These are phyloP conservation scores for Globisporangium takayamanum DNA, from an alignment of 352 stramenopile genomes.

Conservation along the genomic window DNA sequence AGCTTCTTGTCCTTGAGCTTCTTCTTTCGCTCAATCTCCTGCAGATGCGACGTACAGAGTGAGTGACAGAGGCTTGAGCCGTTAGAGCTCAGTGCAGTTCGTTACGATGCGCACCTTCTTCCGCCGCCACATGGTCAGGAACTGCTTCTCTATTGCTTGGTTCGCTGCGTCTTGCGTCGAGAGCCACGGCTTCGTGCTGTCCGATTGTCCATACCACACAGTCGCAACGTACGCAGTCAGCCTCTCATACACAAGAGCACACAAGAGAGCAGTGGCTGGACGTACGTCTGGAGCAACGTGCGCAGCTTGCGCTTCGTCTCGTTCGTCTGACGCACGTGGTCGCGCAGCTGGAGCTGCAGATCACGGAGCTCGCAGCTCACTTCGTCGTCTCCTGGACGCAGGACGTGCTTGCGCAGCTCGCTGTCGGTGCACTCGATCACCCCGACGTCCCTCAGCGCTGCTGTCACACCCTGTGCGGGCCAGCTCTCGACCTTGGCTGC, in stretches of 20 bases:
- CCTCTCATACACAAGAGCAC: too few species aligned
- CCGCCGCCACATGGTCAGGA: conserved; percentile 49
- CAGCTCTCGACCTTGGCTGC: conserved; percentile 11
- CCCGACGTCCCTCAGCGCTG: conserved; percentile 34
- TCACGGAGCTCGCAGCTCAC: conserved; percentile 56
- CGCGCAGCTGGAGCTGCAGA: conserved; percentile 37
- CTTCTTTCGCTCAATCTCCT: conserved; percentile 67
- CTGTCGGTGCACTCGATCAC: conserved; percentile 33
- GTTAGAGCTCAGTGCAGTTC: conserved; percentile 27
- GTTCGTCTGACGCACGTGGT: conserved; percentile 42
- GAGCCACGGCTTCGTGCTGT: conserved; percentile 61
- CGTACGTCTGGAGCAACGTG: conserved; percentile 45
- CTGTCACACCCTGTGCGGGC: conserved; percentile 21
- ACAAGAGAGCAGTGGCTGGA: not conserved
- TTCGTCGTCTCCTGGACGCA: conserved; percentile 42
- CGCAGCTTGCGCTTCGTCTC: conserved; percentile 53
- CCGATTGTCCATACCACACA: not conserved
- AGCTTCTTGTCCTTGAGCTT: conserved; percentile 72
- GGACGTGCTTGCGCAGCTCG: conserved; percentile 21
- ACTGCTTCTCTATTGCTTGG: conserved; percentile 44
- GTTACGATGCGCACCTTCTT: conserved; percentile 57
- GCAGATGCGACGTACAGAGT: not conserved
- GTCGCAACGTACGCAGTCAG: not conserved
- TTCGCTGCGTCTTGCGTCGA: conserved; percentile 37
- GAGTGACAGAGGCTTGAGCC: not conserved